Evolutionary conservation across 805 yeast genomes (phyloP), one percentile per base, ranked within the genome.

Genomic region (Isabelozyma pseudorhagii): DNA sequence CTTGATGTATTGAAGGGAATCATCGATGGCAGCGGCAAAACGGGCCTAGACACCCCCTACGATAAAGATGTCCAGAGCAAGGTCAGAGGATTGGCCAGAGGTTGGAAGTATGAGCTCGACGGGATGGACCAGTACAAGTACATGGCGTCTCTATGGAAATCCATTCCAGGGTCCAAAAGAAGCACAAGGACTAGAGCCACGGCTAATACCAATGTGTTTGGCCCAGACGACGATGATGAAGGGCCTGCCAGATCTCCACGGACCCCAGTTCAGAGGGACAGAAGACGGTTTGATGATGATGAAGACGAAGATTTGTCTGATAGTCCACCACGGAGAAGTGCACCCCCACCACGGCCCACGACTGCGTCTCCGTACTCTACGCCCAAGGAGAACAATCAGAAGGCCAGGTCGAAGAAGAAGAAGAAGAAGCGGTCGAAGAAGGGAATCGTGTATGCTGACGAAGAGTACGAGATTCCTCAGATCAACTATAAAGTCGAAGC

Each of bases 401-500:
- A 48, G 38, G 52, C 54, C 14, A 48, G 45, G 17, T 15, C 17
- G 41, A 45, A 51, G 9, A 55, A 58, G 45, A 59, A 51, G 48
- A 53, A 54, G 41, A 57, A 53, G 45, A 54, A 51, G 47, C 53
- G 42, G 31, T 49, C 46, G 36, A 56, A 47, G 45, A 48, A 46
- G 31, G 62, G 60, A 1, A 44, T 51, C 25, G 53, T 53, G 8
- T 73, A 72, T 49, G 77, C 77, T 9, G 79, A 84, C 57, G 72
- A 66, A 49, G 72, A 78, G 60, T 86, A 71, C 63, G 71, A 77
- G 52, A 85, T 87, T 44, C 93, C 94, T 2, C 80, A 75, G 54
- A 84, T 88, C 56, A 80, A 88, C 63, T 71, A 89, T 55, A 75
- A 72, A 46, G 81, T 83, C 52, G 96, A 88, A 59, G 81, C 83